phyloP scores from a whole-genome alignment of 768 basidiomycete genomes.

The Boletus barrowsii region DNA sequence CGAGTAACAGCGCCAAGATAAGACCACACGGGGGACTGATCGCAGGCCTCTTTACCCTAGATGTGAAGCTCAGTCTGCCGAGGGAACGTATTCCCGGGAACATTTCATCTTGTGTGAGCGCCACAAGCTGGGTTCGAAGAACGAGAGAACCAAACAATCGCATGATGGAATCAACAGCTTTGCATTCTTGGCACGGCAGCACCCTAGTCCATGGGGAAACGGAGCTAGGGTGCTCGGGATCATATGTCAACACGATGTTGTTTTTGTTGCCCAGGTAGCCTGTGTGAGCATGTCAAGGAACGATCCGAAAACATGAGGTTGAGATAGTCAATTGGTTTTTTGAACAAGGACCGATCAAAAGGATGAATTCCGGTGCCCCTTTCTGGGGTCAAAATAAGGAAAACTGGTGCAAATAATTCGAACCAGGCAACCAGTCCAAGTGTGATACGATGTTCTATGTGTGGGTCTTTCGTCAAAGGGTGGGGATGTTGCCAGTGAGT shows the following conservation, averaged over 20 bases:
- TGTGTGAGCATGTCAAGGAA: conserved; percentile 1
- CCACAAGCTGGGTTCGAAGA: background rate
- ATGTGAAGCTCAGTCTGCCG: conserved; percentile 6
- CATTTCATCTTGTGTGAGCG: conserved; percentile 9
- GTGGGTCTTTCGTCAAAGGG: background rate
- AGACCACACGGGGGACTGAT: background rate
- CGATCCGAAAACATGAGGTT: conserved; percentile 8
- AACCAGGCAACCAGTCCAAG: background rate
- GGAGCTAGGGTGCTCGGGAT: background rate
- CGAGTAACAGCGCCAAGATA: conserved; percentile 17
- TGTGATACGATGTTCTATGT: background rate
- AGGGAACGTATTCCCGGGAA: conserved; percentile 2
- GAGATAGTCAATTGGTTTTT: conserved; percentile 12
- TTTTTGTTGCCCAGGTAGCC: background rate
- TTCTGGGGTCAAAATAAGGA: background rate
- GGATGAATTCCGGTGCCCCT: background rate
- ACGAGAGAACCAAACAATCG: background rate
- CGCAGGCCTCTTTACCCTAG: conserved; percentile 13
- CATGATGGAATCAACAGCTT: background rate
- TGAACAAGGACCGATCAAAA: background rate
- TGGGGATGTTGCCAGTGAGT: background rate
- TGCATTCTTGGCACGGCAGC: background rate
- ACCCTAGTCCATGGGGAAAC: background rate
- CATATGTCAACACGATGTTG: background rate
- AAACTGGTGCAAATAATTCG: background rate